Conservation (phyloP, 331 rosid species). For the Quercus lobata region DNA sequence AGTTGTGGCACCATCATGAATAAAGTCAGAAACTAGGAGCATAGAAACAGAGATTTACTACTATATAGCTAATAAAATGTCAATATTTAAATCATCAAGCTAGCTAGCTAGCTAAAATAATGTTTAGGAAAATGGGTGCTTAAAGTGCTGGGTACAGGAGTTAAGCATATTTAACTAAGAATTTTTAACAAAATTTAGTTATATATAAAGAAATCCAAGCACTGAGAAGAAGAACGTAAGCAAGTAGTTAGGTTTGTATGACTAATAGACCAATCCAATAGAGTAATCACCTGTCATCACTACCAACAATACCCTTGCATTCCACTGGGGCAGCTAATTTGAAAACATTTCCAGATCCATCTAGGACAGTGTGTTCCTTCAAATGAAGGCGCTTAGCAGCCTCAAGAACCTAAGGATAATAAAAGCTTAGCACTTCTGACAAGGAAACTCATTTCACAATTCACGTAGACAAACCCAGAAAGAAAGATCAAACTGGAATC, state of each 20-base stretch:
- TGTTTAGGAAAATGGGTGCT: neutral
- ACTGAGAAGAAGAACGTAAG: neutral
- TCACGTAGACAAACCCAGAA: neutral
- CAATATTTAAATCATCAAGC: neutral
- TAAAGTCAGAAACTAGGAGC: neutral
- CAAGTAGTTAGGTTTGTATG: neutral
- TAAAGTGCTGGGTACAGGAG: neutral
- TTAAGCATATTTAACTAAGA: neutral
- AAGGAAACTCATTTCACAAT: neutral
- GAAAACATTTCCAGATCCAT: slow-evolving; percentile 84
- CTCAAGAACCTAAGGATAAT: slow-evolving; percentile 62
- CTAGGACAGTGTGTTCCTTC: slow-evolving; percentile 56
- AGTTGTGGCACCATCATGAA: neutral
- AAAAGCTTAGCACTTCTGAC: slow-evolving; percentile 18
- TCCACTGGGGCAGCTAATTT: slow-evolving; percentile 98
- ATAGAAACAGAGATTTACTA: neutral
- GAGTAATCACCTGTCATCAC: slow-evolving; percentile 80
- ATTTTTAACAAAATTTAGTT: neutral
- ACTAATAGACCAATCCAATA: slow-evolving; percentile 8
- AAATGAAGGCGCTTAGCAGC: slow-evolving; percentile 46
- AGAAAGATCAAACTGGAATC: neutral
- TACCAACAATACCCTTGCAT: slow-evolving; percentile 97
- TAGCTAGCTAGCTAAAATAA: neutral
- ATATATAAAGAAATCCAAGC: neutral
- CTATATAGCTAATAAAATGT: neutral